These are phyloP conservation scores for Leccinum cinnamomeum DNA, from an alignment of 1,284 basidiomycete genomes.

Conservation along the genomic window DNA sequence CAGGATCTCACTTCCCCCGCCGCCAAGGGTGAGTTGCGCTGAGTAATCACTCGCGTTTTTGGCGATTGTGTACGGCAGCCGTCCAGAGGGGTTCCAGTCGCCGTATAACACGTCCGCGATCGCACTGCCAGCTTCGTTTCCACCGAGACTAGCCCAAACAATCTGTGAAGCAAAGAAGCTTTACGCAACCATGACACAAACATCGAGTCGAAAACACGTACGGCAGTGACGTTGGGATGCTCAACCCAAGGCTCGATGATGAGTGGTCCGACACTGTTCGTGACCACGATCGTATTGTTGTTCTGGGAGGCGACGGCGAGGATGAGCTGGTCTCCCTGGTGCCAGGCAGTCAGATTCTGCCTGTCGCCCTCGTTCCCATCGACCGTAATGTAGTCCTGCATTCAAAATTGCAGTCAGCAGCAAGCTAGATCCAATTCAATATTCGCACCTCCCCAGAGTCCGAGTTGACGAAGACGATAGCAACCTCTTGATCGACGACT, in stretches of 20 bases:
- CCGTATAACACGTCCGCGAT: conserved; percentile 48
- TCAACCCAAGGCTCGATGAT: conserved; percentile 44
- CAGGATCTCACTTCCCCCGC: conserved; percentile 26
- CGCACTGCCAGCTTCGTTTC: conserved; percentile 55
- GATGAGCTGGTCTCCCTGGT: conserved; percentile 50
- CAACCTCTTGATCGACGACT: conserved; percentile 32
- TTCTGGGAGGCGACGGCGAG: conserved; percentile 37
- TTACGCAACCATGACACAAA: background rate
- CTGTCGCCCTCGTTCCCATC: conserved; percentile 47
- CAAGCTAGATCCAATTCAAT: background rate
- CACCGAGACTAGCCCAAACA: conserved; percentile 56
- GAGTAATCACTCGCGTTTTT: conserved; percentile 38
- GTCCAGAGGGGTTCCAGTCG: conserved; percentile 52
- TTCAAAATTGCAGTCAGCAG: conserved; percentile 6
- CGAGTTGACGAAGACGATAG: conserved; percentile 42
- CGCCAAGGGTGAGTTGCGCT: conserved; percentile 35
- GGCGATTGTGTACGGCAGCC: conserved; percentile 62
- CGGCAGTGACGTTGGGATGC: conserved; percentile 51
- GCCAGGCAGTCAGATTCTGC: conserved; percentile 60
- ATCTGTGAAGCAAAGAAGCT: conserved; percentile 25
- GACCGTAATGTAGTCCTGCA: conserved; percentile 53
- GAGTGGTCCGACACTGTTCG: conserved; percentile 38
- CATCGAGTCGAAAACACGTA: conserved; percentile 8
- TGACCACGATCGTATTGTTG: conserved; percentile 59
- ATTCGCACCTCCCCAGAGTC: conserved; percentile 40